These are phyloP conservation scores for Strobilomyces confusus DNA, from an alignment of 768 basidiomycete species.

Conservation along the genomic window DNA sequence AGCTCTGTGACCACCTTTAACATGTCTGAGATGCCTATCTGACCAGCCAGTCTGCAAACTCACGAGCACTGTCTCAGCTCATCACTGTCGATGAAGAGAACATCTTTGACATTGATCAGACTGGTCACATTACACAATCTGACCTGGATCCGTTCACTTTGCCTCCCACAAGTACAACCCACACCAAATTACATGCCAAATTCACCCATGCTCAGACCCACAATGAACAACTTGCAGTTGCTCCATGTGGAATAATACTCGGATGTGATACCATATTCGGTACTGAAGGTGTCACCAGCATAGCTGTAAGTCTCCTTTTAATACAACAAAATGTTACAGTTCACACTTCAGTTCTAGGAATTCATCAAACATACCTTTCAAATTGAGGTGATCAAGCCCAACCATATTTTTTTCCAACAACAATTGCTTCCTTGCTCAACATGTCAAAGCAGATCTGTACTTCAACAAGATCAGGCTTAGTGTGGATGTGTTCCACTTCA, in stretches of 20 bases:
- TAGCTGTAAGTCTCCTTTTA: too few species aligned
- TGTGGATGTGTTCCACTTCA: constrained; percentile 32
- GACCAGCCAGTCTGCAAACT: background rate
- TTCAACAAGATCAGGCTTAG: constrained; percentile 22
- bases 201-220: background rate
- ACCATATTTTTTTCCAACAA: constrained; percentile 10
- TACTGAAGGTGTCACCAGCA: constrained; percentile 1
- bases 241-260: constrained; percentile 2
- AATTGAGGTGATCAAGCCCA: background rate
- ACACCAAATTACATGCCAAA: background rate
- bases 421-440: constrained; percentile 6
- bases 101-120: background rate
- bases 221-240: constrained; percentile 2
- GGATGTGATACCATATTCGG: constrained; percentile 1
- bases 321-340: too few species aligned
- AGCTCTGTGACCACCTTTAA: background rate
- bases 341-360: constrained; percentile 5
- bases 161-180: too few species aligned
- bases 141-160: too few species aligned
- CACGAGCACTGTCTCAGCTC: background rate
- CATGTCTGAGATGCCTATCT: background rate
- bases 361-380: constrained; percentile 2
- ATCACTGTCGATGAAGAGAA: background rate
- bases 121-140: background rate
- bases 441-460: background rate